Evolutionary conservation across 108 stramenopile species (phyloP).

Genomic region (Cyclotella choctawhatcheeana): DNA sequence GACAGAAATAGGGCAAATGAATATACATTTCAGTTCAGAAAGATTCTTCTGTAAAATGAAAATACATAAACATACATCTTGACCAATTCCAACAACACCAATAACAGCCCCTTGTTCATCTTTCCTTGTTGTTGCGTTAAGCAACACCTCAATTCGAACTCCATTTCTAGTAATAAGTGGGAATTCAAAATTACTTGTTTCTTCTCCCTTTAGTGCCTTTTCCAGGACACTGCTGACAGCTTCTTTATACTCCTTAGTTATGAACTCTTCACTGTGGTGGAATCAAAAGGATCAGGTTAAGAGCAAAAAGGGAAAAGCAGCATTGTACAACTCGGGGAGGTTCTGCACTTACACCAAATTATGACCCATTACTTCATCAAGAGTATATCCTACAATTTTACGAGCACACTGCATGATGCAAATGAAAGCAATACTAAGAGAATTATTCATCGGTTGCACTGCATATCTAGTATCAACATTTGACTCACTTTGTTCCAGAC

Average conservation of each 20-base stretch:
- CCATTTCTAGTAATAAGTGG: constrained; percentile 49
- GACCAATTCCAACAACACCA: constrained; percentile 71
- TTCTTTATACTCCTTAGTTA: constrained; percentile 34
- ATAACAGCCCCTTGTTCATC: constrained; percentile 63
- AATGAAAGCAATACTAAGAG: no score
- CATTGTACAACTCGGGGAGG: no score
- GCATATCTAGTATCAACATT: no score
- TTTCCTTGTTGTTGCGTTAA: constrained; percentile 71
- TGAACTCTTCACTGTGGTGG: constrained; percentile 15
- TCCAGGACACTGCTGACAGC: constrained; percentile 48
- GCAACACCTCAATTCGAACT: constrained; percentile 53
- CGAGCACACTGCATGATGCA: constrained; percentile 22
- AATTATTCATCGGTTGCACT: no score
- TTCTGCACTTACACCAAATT: constrained; percentile 20
- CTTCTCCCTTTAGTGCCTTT: constrained; percentile 61
- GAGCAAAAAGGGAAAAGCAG: no score
- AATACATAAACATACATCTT: constrained; percentile 58
- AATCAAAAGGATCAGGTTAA: neutral
- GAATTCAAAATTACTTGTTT: constrained; percentile 62
- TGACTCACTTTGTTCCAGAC: constrained; percentile 60
- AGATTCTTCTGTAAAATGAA: no score
- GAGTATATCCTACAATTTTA: constrained; percentile 32
- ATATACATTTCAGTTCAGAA: neutral
- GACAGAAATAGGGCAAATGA: neutral
- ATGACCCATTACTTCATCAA: constrained; percentile 41